Evolutionary conservation across 108 stramenopile genomes (phyloP), one percentile per base, ranked within the genome.

Genomic region (Nannochloropsis salina): DNA sequence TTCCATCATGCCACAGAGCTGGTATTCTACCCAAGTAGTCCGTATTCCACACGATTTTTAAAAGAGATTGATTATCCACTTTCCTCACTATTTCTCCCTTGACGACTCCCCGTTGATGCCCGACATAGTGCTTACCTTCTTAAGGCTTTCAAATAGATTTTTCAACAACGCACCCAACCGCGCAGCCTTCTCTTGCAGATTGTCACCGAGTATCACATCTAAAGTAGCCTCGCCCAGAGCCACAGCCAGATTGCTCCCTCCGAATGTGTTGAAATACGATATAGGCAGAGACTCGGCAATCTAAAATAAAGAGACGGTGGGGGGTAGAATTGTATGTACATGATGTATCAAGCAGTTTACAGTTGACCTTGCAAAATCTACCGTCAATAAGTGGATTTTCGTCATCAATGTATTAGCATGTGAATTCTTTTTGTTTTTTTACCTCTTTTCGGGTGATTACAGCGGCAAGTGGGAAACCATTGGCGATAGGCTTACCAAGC

Each of bases 401-500:
- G 31, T 31, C 31, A 31, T 31, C 31, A 31, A 31, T 31, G 31
- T 31, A 31, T 31, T 31, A 31, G 31, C 31, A 31, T 31, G 31
- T 31, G 31, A 31, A 31, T 31, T 31, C 31, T 31, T 31, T 31
- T 9, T 93, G 90, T 80, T 94, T 89, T 20, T 95, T 93, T 41
- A 98, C 91, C 44, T 86, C 88, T 11, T 89, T 89, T 12, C 92
- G 94, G 21, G 92, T 94, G 44, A 97, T 88, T 9, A 97, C 96
- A 21, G 95, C 96, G 40, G 95, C 96, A 43, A 98, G 91, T 31
- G 96, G 95, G 92, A 96, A 93, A 42, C 98, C 98, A 88, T 98
- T 98, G 21, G 96, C 98, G 87, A 97, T 94, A 2, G 98, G 98
- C 90, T 98, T 98, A 43, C 96, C 98, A n/a, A 96, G 83, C 6